Evolutionary conservation across 2,329 filamentous ascomycete species (phyloP), one percentile per base, ranked within the genome.

Genomic region (Tricladium varicosporioides): DNA sequence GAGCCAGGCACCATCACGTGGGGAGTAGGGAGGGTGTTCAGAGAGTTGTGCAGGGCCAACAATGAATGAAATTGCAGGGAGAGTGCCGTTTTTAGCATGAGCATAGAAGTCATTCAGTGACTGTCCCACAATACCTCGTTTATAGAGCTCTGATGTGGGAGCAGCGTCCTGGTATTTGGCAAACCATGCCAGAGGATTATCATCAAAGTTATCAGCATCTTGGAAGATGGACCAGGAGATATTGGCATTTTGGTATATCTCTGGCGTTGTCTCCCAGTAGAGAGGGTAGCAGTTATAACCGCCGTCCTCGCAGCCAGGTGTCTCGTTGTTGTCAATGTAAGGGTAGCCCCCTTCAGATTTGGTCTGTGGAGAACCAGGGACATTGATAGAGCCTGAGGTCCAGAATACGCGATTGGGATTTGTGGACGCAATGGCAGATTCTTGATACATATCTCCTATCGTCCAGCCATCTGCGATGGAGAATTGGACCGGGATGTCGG

Each of bases 1-100:
- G 36, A 83, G 70, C 79, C 80, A 83, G 3, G 73, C 79, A 13
- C 80, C 80, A 56, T 83, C 80, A 57, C 74, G 75, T 1, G 80
- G 80, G 44, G 74, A 72, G 62, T 78, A 81, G 0, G 80, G 79
- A 1, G 79, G 74, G 63, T 83, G 80, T 65, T 83, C 80, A 0
- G 78, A 80, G 4, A 83, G 69, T 58, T 81, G 75, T 8, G 71
- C 69, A 0, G 79, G 79, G 3, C 77, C 72, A 60, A 80, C 73
- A 33, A 82, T 78, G 65, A 78, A 81, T 45, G 74, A 78, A 43
- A 83, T 67, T 53, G 76, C 75, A 0, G 80, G 80, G 0, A 84
- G 72, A 1, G 73, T 78, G 2, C 80, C 80, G 46, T 76, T 75
- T 27, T 74, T 74, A 9, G 80, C 81, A 32, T 75, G 74, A 0